Evolutionary conservation across 148 eudicot genomes (phyloP), one percentile per base, ranked within the genome.

Genomic region (Rhododendron kiyosumense): DNA sequence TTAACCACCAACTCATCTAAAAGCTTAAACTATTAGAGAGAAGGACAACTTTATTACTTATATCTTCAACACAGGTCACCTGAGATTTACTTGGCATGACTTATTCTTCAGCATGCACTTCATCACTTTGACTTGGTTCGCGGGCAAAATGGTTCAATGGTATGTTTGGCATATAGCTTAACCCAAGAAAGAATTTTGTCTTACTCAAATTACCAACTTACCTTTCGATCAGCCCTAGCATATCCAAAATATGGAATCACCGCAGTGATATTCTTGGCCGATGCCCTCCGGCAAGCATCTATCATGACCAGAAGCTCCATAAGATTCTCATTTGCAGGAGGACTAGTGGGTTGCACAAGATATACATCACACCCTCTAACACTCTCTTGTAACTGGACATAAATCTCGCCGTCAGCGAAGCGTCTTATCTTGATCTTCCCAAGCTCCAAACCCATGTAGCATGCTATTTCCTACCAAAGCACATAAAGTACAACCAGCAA

Each of bases 181-280:
- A 57, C 73, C n/a, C 43, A 3, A 80, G 2, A 51, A 41, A 52
- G 41, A 24, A 43, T 38, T 45, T 59, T 52, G 46, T 63, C 45
- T 79, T 38, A 59, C 24, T 26, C 38, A 59, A 51, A 14, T 22
- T 28, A 34, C 45, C 46, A 51, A 87, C 83, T 89, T 89, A 89
- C 98, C 95, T 95, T 95, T 84, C 98, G 91, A 89, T 96, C 99
- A 87, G 99, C 99, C 89, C 99, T 92, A 26, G 98, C 99, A 88
- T 96, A 96, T 75, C 99, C 99, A 86, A 96, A 96, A 88, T 96
- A 96, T 30, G 99, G 99, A 83, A 96, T 94, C 76, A 96, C 99
- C 32, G 98, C 99, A 81, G 99, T 95, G 77, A 96, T 96, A 83
- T 90, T 95, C 83, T 96, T 96, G 49, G 99, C 99, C 14, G 99